Base-by-base conservation (phyloP, 148 eudicot genomes). In the Rhododendron ovatum region DNA sequence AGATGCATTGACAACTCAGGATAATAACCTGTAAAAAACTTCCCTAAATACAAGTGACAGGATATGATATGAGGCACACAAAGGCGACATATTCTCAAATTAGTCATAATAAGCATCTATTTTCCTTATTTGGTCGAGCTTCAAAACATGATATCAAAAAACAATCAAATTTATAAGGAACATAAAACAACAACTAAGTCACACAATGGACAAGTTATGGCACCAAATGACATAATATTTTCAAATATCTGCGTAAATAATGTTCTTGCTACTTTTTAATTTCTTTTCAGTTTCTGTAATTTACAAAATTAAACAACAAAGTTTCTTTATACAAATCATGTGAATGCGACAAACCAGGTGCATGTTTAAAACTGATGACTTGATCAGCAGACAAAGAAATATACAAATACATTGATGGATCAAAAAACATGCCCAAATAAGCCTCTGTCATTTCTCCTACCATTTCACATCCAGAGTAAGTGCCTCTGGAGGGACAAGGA, bases 391-490 rank as follows among this genome's bases (percentile, higher is more conserved):
- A 33, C 9, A 41, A 71, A 30, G 15, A 71, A 71, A 71, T 71
- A 71, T 71, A 71, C 76, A 71, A 71, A 30, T 71, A 30, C 15
- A 55, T 39, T n/a, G 26, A 43, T 15, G n/a, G 50, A 79, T n/a
- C 1, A 55, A 78, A 69, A n/a, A 78, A 39, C 30, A 37, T 65
- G 12, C 77, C 28, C 30, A 10, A 18, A 30, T 53, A 79, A 51
- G 63, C 24, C 18, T 30, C 37, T 30, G 24, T 22, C 43, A 33
- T 82, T 39, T 81, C 24, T 35, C 71, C 87, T 91, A 91, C 92
- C 93, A 89, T 90, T 88, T 90, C 79, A 92, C 93, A 86, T 90
- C 92, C 59, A 91, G 86, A 3, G 96, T 93, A 47, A 93, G 85
- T 43, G 91, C 81, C 86, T 92, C 93, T 33, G 91, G 94, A 80